Evolutionary conservation across 2,329 filamentous ascomycete genomes (phyloP), one percentile per base, ranked within the genome.

Genomic region (Penicillium crustosum): DNA sequence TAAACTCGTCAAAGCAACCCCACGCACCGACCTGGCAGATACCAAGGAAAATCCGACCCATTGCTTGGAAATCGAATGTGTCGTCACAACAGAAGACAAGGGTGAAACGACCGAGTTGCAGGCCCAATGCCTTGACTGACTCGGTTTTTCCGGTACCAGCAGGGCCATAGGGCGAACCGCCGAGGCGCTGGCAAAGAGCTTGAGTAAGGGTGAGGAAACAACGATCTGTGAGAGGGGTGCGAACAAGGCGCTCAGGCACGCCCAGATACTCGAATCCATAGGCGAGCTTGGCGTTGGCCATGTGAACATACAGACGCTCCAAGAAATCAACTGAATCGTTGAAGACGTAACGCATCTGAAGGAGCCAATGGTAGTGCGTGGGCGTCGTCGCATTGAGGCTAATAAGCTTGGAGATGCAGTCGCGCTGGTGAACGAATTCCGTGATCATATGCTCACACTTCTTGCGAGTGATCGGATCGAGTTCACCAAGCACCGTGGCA

Each of bases 1-100:
- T 99, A 82, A 99, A 99, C 80, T 99, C 94, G 71, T 99, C 94
- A 76, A 99, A 99, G 81, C 94, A 99, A 69, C 95, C 95, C 94
- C 94, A 99, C 5, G 94, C 94, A 74, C 94, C 94, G 48, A 99
- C 94, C 75, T 99, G 94, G 74, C 95, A 99, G 61, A 99, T 96
- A 83, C 94, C 94, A 36, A 99, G 83, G 84, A 99, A 99, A 68
- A 99, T 99, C 66, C 94, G 91, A 15, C 95, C 95, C 94, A 99
- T 99, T 50, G 94, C 94, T 72, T 99, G 94, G 82, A 97, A 99
- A 75, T 99, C 94, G 70, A 99, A 99, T 0, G 94, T 99, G 77
- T 99, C 94, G 72, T 99, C 94, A 79, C 94, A 99, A 76, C 95
- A 99, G 81, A 99, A 99, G 29, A 99, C 95, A 27, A 99, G 85